phyloP scores from a whole-genome alignment of 768 basidiomycete genomes.

The Boletus sp. region DNA sequence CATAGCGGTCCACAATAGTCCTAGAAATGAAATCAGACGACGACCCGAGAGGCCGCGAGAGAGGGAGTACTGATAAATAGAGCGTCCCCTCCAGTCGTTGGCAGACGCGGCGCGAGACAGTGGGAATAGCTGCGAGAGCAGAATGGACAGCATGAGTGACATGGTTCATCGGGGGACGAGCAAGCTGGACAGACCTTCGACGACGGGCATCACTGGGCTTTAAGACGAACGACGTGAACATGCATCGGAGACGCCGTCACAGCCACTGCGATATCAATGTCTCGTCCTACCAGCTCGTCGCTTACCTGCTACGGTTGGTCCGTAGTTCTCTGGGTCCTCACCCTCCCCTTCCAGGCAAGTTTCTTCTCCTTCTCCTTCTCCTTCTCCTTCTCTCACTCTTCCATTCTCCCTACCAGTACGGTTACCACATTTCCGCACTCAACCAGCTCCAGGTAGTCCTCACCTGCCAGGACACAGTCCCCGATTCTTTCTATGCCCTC shows the following conservation, averaged over 20 bases:
- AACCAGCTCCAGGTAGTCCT: conserved; percentile 83
- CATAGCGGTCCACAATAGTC: conserved; percentile 13
- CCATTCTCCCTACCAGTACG: conserved; percentile 49
- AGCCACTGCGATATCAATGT: conserved; percentile 7
- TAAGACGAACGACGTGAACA: neutral
- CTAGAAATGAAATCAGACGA: neutral
- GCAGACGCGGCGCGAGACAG: conserved; percentile 8
- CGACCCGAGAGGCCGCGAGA: neutral
- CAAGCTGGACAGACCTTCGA: neutral
- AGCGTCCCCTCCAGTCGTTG: conserved; percentile 14
- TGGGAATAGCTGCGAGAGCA: neutral
- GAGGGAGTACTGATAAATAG: conserved; percentile 11
- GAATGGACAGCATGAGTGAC: neutral
- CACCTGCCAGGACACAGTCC: conserved; percentile 52
- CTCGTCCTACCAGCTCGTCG: conserved; percentile 21
- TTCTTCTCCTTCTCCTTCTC: no score
- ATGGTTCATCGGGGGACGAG: neutral
- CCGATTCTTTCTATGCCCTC: conserved; percentile 36
- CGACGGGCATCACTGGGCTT: neutral
- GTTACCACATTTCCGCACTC: conserved; percentile 89
- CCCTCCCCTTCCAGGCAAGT: conserved; percentile 52
- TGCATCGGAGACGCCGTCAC: neutral
- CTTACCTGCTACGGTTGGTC: conserved; percentile 64
- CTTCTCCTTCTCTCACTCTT: neutral
- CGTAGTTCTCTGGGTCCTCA: conserved; percentile 65